Percentiles rank a stretch among this genome's conserved stretches.
phyloP scores from a whole-genome alignment of 1,284 basidiomycete genomes.

The Erythrobasidium hasegawianum region DNA sequence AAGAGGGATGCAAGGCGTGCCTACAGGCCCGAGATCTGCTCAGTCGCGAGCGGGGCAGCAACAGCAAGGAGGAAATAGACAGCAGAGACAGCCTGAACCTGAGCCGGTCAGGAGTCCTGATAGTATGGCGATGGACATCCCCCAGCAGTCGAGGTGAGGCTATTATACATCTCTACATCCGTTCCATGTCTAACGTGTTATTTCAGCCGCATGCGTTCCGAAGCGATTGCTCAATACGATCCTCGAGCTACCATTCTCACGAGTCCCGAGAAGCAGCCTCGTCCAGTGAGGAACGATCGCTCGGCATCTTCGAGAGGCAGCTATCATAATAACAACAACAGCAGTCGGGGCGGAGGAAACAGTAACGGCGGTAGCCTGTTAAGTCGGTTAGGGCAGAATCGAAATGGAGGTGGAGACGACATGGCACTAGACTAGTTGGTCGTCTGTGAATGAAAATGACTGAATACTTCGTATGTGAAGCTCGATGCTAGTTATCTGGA shows the following conservation, averaged over 20 bases:
- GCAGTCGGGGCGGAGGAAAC: not conserved
- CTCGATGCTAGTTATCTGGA: no score
- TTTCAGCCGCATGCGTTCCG: slow-evolving; percentile 6
- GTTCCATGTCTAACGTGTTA: no score
- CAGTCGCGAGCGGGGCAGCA: not conserved
- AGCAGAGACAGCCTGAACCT: not conserved
- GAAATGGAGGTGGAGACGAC: not conserved
- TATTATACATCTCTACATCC: no score
- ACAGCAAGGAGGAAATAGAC: not conserved
- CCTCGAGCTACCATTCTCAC: not conserved
- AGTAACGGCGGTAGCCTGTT: not conserved
- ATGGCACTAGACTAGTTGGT: not conserved
- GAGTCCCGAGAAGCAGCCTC: not conserved
- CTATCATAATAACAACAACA: no score
- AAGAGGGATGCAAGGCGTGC: not conserved
- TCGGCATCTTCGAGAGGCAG: not conserved
- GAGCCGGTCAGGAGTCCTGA: not conserved
- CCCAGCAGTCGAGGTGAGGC: not conserved
- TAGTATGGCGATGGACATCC: not conserved
- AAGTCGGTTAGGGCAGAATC: not conserved
- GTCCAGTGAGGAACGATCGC: not conserved
- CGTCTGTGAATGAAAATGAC: not conserved
- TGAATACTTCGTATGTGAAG: no score
- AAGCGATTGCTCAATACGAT: not conserved
- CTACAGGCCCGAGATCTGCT: not conserved